Conservation (phyloP, 2,329 filamentous ascomycete genomes). For the Pseudogymnoascus sp. region DNA sequence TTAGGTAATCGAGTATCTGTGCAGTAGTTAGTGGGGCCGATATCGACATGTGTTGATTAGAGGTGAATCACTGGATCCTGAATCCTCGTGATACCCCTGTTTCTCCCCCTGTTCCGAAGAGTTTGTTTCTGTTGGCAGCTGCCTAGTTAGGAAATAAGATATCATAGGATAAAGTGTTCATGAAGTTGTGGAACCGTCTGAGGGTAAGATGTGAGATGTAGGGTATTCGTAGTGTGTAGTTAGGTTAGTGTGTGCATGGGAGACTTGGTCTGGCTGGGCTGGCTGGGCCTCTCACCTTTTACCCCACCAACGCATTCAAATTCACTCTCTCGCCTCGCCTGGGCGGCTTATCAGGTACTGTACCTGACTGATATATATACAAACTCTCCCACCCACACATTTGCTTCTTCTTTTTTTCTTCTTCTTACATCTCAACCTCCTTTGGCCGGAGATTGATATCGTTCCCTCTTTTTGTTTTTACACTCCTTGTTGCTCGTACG, state of each 20-base stretch:
- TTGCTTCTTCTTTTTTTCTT: neutral
- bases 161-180: slow-evolving; percentile 1
- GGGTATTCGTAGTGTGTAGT: neutral
- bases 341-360: neutral
- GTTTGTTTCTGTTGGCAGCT: neutral
- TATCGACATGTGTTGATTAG: neutral
- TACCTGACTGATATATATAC: neutral
- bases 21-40: neutral
- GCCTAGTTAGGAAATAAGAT: neutral
- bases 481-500: neutral
- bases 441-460: slow-evolving; percentile 1
- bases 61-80: neutral
- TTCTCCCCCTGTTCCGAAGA: neutral
- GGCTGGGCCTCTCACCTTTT: neutral
- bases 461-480: neutral
- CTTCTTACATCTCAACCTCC: slow-evolving; percentile 1
- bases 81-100: slow-evolving; percentile 1
- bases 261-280: neutral
- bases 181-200: neutral
- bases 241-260: neutral
- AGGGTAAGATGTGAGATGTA: neutral
- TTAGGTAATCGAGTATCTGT: neutral
- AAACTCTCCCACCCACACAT: neutral
- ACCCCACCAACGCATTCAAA: slow-evolving; percentile 3
- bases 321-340: neutral